phyloP scores from a whole-genome alignment of 306 rosid genomes.

The Purshia tridentata region DNA sequence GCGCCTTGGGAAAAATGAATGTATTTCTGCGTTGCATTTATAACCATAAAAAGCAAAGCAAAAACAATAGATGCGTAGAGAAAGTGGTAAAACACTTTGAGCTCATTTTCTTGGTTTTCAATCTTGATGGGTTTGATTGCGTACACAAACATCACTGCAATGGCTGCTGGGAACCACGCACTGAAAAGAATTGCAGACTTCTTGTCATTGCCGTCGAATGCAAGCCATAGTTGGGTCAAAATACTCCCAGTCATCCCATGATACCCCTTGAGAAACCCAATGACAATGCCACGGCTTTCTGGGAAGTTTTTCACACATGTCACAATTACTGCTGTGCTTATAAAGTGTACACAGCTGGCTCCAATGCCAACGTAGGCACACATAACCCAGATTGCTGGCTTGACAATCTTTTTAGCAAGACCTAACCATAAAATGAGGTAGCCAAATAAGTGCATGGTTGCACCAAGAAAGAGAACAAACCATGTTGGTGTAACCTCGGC shows the following conservation, averaged over 20 bases:
- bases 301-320: slow-evolving; percentile 63
- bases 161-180: slow-evolving; percentile 37
- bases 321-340: slow-evolving; percentile 15
- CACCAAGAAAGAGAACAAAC: too few relatives aligned
- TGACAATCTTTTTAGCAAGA: too few relatives aligned
- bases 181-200: slow-evolving; percentile 31
- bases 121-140: slow-evolving; percentile 26
- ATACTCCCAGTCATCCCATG: slow-evolving; percentile 50
- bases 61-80: slow-evolving; percentile 30
- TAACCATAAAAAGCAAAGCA: slow-evolving; percentile 38
- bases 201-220: slow-evolving; percentile 25
- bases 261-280: slow-evolving; percentile 61
- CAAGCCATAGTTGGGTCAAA: slow-evolving; percentile 35
- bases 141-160: slow-evolving; percentile 21
- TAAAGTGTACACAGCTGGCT: too few relatives aligned
- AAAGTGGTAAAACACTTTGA: slow-evolving; percentile 28
- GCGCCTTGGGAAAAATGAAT: not conserved
- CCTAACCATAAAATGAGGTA: too few relatives aligned
- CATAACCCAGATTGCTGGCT: too few relatives aligned
- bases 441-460: too few relatives aligned
- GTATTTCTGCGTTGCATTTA: slow-evolving; percentile 21
- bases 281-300: slow-evolving; percentile 50
- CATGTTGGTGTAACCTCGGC: too few relatives aligned
- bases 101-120: slow-evolving; percentile 22
- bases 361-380: too few relatives aligned